Base-by-base conservation (phyloP, 768 basidiomycete genomes). In the Podaxis sp. region DNA sequence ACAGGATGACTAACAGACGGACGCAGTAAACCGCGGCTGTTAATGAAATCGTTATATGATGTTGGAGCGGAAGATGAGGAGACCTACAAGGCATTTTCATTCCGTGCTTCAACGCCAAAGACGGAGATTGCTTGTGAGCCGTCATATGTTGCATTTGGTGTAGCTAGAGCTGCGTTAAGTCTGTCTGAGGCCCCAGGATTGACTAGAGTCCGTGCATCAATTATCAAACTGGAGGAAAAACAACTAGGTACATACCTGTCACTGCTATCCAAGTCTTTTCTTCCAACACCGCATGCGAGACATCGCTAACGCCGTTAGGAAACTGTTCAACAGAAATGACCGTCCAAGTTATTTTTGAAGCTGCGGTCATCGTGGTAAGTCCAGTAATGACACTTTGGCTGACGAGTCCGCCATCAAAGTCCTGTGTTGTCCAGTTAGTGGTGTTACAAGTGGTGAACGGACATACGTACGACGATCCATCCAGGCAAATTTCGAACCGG, bases 351-450 rank as follows among this genome's bases (percentile, higher is more conserved):
- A 88, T 66, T 44, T 76, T 74, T 6, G 75, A 68, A 13, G 56
- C 13, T 22, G 74, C 70, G 0, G 71, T 67, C 6, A 58, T 60
- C 12, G 61, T 68, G 17, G 72, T 71, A 53, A 85, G 61, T 37
- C 40, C 49, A 26, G 26, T 59, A 69, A 1, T 74, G 17, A 88
- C 79, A 1, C 71, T 70, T 52, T 78, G 74, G 6, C 87, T 87
- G 6, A 89, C 75, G 15, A 76, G 51, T 1, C 76, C 81, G 5
- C 83, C 85, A 46, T 89, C 87, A 64, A 87, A 87, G 67, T 89
- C 86, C 86, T 88, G 38, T 20, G 56, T 2, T 22, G 33, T 17
- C 44, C 4, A 33, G 56, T 67, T 33, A 65, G 58, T 11, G 6
- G 11, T 3, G 48, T n/a, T 17, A 30, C 8, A 4, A 1, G 24